Evolutionary conservation across 2,329 filamentous ascomycete genomes (phyloP), one percentile per base, ranked within the genome.

Genomic region (Phyllosticta citriasiana): DNA sequence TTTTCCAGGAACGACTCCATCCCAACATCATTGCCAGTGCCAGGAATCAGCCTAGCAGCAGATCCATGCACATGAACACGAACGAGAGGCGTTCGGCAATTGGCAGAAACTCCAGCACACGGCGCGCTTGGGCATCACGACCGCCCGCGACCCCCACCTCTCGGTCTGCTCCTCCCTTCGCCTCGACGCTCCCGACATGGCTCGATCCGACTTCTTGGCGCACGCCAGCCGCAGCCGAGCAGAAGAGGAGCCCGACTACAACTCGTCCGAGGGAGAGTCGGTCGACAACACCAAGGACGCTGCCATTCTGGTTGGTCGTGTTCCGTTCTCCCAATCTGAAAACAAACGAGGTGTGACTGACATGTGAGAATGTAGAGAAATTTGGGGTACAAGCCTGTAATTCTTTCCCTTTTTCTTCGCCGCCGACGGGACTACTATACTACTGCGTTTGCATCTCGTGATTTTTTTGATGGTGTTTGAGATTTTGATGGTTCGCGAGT

Each of bases 321-420:
- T 22, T 22, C 5, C 14, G n/a, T 24, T 3, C 7, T 22, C 4
- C 2, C 4, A 3, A 8, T 24, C 40, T 47, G 40, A 9, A 40
- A 26, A 10, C 12, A 10, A 30, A 50, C 30, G 25, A 7, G 2
- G 3, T 9, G 24, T 9, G 24, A 5, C 27, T 55, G 53, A 53
- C 51, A 22, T 51, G 3, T 30, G 25, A 8, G 1, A 5, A 4
- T 8, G 4, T 30, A 61, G 59, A 50, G 35, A 19, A 55, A 61
- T 12, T 24, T 61, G 26, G 59, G 59, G 1, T 61, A 61, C 54
- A 61, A 57, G 50, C 59, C 59, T 47, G 59, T 61, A 56, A 8
- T 19, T 47, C 40, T 47, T 14, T 14, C 33, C 10, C 7, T n/a
- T 16, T 16, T n/a, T 47, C 14, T 16, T 47, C 33, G 10, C 33